These are phyloP conservation scores for Cajanus cajan DNA, from an alignment of 306 rosid genomes.

Conservation along the genomic window DNA sequence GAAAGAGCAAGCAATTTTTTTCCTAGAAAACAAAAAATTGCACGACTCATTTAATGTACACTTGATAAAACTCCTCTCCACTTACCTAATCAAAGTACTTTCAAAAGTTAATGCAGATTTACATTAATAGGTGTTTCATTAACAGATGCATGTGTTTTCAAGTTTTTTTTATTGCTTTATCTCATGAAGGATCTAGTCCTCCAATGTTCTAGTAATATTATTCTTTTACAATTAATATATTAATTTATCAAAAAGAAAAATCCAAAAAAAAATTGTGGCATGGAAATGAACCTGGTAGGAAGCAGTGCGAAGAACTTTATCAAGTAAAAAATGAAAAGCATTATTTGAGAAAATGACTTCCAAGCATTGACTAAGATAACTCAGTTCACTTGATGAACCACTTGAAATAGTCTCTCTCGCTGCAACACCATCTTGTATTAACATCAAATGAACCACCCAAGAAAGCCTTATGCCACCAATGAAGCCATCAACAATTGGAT, in stretches of 20 bases:
- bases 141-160: slow-evolving; percentile 4
- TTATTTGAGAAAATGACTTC: slow-evolving; percentile 79
- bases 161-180: neutral
- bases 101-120: slow-evolving; percentile 7
- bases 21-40: neutral
- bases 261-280: neutral
- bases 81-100: neutral
- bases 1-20: neutral
- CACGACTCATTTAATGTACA: neutral
- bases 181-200: neutral
- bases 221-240: slow-evolving; percentile 20
- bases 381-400: slow-evolving; percentile 67
- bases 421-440: slow-evolving; percentile 59
- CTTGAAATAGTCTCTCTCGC: slow-evolving; percentile 59
- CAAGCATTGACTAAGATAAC: slow-evolving; percentile 64
- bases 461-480: slow-evolving; percentile 77
- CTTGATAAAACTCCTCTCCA: neutral
- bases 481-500: slow-evolving; percentile 72
- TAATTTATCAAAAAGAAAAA: neutral
- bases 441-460: slow-evolving; percentile 92
- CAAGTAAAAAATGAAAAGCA: slow-evolving; percentile 76
- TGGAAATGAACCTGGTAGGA: slow-evolving; percentile 75
- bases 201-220: neutral
- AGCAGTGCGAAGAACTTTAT: slow-evolving; percentile 78
- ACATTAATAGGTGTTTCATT: neutral